Evolutionary conservation across 2,329 filamentous ascomycete genomes (phyloP).

Genomic region (Keithomyces neogunnii): DNA sequence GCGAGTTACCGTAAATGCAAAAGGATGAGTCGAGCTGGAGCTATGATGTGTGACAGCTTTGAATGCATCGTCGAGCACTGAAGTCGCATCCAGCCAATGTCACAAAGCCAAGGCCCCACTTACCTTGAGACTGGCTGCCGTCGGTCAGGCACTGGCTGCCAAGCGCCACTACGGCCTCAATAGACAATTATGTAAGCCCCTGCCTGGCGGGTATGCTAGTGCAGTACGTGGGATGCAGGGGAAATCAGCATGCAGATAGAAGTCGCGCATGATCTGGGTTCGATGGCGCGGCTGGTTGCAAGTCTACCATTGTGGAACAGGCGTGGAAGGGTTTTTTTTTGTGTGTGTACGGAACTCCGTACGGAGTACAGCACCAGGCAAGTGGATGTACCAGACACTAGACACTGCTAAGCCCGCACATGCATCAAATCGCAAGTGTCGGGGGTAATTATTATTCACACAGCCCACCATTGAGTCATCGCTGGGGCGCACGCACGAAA

Average conservation of each 20-base stretch:
- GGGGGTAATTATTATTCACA: background rate
- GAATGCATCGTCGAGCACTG: too few relatives aligned
- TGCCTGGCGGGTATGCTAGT: background rate
- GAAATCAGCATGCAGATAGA: too few relatives aligned
- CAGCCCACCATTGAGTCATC: slow-evolving; percentile 2
- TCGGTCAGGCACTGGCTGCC: background rate
- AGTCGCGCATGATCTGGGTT: too few relatives aligned
- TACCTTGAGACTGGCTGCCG: background rate
- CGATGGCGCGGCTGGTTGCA: too few relatives aligned
- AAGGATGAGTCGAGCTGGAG: background rate
- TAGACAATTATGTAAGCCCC: background rate
- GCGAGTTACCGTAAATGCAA: background rate
- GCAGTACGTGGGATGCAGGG: too few relatives aligned
- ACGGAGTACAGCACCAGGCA: too few relatives aligned
- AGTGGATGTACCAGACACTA: too few relatives aligned
- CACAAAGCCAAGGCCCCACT: background rate
- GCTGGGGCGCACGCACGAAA: background rate
- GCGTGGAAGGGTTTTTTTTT: background rate
- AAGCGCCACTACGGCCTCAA: background rate
- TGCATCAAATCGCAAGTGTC: background rate
- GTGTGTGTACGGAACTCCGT: too few relatives aligned
- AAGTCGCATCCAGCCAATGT: background rate
- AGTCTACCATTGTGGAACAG: background rate
- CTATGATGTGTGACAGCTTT: background rate
- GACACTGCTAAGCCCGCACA: background rate